Conservation (phyloP, 2,329 filamentous ascomycete species). For the Fusarium irregulare region DNA sequence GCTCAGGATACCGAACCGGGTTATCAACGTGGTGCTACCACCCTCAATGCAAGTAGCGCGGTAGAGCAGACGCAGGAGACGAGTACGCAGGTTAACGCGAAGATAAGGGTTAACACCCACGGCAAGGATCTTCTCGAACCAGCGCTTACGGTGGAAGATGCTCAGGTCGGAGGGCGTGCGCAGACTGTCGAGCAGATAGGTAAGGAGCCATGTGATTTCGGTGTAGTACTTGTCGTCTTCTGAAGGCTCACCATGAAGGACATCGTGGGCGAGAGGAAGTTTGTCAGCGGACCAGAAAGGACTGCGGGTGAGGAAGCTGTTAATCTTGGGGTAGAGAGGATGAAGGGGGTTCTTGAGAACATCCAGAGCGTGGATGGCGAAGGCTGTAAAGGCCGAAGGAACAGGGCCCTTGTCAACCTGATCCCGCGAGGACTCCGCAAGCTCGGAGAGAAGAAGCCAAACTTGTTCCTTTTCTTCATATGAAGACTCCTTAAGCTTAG, state of each 20-base stretch:
- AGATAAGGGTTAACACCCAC: conserved; percentile 76
- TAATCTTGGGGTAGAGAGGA: conserved; percentile 86
- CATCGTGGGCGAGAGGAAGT: conserved; percentile 75
- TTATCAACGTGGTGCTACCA: conserved; percentile 84
- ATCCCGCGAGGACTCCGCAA: conserved; percentile 77
- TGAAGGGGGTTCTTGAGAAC: conserved; percentile 83
- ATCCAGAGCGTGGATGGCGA: conserved; percentile 75
- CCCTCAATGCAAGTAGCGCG: conserved; percentile 74
- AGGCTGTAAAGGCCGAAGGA: conserved; percentile 79
- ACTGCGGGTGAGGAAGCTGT: conserved; percentile 81
- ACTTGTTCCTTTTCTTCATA: conserved; percentile 82
- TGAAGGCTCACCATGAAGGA: conserved; percentile 73
- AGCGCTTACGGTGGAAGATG: conserved; percentile 69
- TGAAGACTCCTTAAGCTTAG: conserved; percentile 72
- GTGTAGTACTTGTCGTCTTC: conserved; percentile 78
- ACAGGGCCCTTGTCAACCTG: conserved; percentile 68
- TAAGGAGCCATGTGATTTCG: conserved; percentile 80
- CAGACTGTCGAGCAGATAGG: conserved; percentile 76
- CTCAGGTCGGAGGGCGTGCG: conserved; percentile 68
- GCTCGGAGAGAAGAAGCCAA: conserved; percentile 82
- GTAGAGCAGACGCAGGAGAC: conserved; percentile 71
- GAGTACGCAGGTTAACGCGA: conserved; percentile 67
- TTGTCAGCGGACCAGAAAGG: conserved; percentile 81
- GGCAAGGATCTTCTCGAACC: conserved; percentile 80
- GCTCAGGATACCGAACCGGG: conserved; percentile 76